These are phyloP conservation scores for Diaporthe sp. DNA, from an alignment of 2,329 filamentous ascomycete genomes.

Conservation along the genomic window DNA sequence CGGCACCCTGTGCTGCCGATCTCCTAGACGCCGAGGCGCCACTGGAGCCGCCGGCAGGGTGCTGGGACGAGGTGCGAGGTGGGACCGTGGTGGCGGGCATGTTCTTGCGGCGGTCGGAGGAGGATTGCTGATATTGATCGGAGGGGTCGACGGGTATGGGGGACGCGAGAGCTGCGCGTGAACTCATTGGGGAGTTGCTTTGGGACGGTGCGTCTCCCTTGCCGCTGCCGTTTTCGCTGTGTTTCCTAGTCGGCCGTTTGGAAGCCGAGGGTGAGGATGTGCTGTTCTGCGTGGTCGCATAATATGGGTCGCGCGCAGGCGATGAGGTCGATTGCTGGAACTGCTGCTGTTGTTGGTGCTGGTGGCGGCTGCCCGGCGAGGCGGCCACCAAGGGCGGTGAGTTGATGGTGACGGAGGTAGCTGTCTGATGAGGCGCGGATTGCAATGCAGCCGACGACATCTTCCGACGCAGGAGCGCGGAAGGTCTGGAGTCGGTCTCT, in stretches of 20 bases:
- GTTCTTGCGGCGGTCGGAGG: constrained; percentile 67
- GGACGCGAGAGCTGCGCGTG: constrained; percentile 59
- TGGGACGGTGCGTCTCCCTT: constrained; percentile 44
- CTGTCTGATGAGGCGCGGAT: constrained; percentile 65
- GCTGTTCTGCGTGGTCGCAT: constrained; percentile 63
- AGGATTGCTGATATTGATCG: constrained; percentile 57
- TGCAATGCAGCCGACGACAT: constrained; percentile 76
- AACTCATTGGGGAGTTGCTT: constrained; percentile 59
- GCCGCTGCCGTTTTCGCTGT: constrained; percentile 37
- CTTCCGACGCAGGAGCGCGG: constrained; percentile 52
- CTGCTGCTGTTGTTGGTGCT: constrained; percentile 44
- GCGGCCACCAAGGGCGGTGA: constrained; percentile 60
- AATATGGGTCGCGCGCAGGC: constrained; percentile 67
- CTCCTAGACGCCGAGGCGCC: constrained; percentile 58
- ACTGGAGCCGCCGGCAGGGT: constrained; percentile 51
- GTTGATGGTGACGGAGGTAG: constrained; percentile 58
- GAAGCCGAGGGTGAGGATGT: constrained; percentile 64
- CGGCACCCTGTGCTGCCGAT: constrained; percentile 46
- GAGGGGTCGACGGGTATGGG: constrained; percentile 53
- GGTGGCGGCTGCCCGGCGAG: constrained; percentile 63
- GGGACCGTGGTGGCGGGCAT: constrained; percentile 82
- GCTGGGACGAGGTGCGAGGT: constrained; percentile 82
- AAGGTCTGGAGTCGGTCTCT: constrained; percentile 32
- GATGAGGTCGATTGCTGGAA: constrained; percentile 50
- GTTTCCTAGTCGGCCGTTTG: constrained; percentile 60